Conservation (phyloP, 1,139 yeast genomes). For the Kurtzmaniella quercitrusa region DNA sequence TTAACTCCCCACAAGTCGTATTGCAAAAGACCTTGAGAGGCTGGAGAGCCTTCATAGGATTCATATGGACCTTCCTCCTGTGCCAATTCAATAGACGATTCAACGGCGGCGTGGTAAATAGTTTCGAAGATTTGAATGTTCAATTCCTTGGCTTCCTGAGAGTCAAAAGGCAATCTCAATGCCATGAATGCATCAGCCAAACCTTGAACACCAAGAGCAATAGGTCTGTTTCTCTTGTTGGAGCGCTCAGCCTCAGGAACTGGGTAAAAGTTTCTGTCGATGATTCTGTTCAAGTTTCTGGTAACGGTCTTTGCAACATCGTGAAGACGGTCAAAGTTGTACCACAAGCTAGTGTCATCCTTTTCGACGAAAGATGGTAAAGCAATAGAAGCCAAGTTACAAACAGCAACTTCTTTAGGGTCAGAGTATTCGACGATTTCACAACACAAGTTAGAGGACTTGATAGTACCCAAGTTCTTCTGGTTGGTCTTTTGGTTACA, state of each 20-base stretch:
- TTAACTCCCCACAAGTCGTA: constrained; percentile 56
- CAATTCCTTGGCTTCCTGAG: constrained; percentile 51
- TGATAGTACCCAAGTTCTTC: constrained; percentile 81
- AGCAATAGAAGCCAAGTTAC: constrained; percentile 85
- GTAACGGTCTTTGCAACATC: constrained; percentile 51
- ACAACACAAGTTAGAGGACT: constrained; percentile 85
- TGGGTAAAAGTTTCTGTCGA: constrained; percentile 56
- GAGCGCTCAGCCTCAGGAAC: constrained; percentile 50
- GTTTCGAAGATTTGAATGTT: constrained; percentile 60
- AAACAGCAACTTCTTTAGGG: constrained; percentile 87
- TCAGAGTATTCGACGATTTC: constrained; percentile 87
- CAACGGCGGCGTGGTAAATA: constrained; percentile 57
- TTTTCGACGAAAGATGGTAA: constrained; percentile 65
- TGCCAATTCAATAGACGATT: constrained; percentile 54
- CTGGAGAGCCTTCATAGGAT: constrained; percentile 54
- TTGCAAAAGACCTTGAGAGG: constrained; percentile 54
- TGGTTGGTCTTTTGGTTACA: constrained; percentile 82
- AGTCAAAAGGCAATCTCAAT: constrained; percentile 54
- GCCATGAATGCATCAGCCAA: constrained; percentile 57
- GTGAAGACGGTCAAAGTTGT: constrained; percentile 53
- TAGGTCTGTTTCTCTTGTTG: constrained; percentile 55
- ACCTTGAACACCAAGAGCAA: constrained; percentile 64
- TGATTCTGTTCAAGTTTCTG: constrained; percentile 52
- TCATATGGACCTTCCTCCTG: constrained; percentile 44
- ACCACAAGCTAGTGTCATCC: constrained; percentile 37